Evolutionary conservation across 83 land plant species (phyloP), one percentile per base, ranked within the genome.

Genomic region (Larix sibirica): DNA sequence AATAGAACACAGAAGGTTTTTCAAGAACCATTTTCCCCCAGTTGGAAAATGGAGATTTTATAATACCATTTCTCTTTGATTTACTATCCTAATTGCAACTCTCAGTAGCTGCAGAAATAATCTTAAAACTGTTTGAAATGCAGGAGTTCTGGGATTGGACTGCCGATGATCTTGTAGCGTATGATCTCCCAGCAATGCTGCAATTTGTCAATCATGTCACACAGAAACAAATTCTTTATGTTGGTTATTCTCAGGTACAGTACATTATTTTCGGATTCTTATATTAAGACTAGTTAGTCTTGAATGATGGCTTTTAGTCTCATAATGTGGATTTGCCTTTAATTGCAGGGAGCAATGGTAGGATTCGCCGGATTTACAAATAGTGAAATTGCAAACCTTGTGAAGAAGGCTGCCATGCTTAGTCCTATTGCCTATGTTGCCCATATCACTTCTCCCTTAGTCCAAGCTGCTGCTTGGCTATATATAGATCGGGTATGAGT

Each of bases 81-180:
- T 50, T 50, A 9, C 54, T 47, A 9, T 50, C 56, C 13, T 50
- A 28, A 28, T 28, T 50, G 12, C 13, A 10, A 9, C 13, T 50
- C 56, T 50, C 3, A 10, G 56, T 50, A 50, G 56, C 56, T 50
- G 14, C 13, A 12, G 14, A 50, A 50, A 50, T 50, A 12, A 50
- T 50, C 56, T 50, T 9, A 50, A 50, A 50, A 50, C 56, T 77
- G 14, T 14, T 7, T 31, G 16, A 5, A 44, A 54, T 83, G 62
- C 87, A 93, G 96, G 89, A 70, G 21, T 95, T 84, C 80, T 95
- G 98, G 98, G 80, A 84, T 31, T 95, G 98, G 98, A 86, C 81
- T 17, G 94, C 93, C 87, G 96, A 95, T 80, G 87, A 94, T 70
- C 77, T 94, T 58, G 95, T 83, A 17, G 65, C 83, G 1, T 82